Evolutionary conservation across 2,329 filamentous ascomycete species (phyloP).

Genomic region (Lachnellula subtilissima): DNA sequence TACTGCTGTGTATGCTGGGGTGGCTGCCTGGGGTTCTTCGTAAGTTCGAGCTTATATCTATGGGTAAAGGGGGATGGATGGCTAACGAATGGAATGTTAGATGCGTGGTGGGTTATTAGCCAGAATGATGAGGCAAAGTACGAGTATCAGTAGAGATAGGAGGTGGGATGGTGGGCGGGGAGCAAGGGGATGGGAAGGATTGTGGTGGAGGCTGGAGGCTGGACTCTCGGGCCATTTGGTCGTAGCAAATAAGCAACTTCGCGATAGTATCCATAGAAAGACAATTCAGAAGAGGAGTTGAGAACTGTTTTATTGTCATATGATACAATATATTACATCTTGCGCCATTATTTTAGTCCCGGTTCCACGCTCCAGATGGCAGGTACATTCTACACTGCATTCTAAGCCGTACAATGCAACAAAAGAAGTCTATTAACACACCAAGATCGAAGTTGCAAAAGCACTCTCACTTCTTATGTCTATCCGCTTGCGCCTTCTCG

Average conservation of each 20-base stretch:
- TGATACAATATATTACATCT: constrained; percentile 15
- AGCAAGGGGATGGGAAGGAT: too few species aligned
- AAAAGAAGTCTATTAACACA: constrained; percentile 12
- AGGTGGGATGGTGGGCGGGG: too few species aligned
- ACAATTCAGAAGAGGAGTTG: constrained; percentile 12
- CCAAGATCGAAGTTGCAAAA: constrained; percentile 1
- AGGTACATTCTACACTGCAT: neutral
- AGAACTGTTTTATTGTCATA: constrained; percentile 14
- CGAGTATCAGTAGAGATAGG: neutral
- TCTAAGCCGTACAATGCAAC: neutral
- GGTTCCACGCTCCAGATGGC: neutral
- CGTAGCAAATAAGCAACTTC: too few species aligned
- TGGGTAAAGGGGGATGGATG: neutral
- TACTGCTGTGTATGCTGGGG: constrained; percentile 34
- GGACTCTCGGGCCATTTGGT: neutral
- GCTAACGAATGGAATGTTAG: constrained; percentile 5
- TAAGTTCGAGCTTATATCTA: constrained; percentile 10
- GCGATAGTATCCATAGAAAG: too few species aligned
- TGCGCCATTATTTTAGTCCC: constrained; percentile 3
- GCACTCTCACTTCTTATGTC: constrained; percentile 29
- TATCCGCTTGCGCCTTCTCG: constrained; percentile 61
- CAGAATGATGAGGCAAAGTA: constrained; percentile 24
- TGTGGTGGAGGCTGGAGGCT: neutral
- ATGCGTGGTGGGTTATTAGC: constrained; percentile 28
- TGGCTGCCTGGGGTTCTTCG: constrained; percentile 31